phyloP scores from a whole-genome alignment of 768 basidiomycete species.

The Paxillus rubicundulus region DNA sequence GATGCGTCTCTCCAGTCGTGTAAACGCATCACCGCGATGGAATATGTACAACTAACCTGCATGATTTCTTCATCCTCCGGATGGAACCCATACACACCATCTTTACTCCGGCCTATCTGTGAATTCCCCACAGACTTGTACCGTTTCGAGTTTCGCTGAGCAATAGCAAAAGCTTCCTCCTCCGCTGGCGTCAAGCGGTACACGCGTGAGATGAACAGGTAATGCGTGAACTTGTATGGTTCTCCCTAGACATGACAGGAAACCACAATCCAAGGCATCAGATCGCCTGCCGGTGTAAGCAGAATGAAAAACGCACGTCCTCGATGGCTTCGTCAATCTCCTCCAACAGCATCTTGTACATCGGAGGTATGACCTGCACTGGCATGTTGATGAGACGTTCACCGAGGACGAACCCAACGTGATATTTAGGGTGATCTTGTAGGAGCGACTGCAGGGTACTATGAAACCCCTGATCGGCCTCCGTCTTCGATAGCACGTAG shows the following conservation, averaged over 20 bases:
- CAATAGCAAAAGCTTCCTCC: conserved; percentile 48
- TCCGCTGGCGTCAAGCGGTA: conserved; percentile 75
- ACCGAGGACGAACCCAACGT: conserved; percentile 82
- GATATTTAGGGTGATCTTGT: conserved; percentile 30
- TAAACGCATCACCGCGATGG: background rate
- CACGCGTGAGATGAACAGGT: conserved; percentile 72
- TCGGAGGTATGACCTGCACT: conserved; percentile 85
- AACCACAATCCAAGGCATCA: conserved; percentile 11
- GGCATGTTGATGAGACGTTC: conserved; percentile 96
- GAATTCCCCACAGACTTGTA: conserved; percentile 25
- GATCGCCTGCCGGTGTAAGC: background rate
- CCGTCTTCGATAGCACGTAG: conserved; percentile 66
- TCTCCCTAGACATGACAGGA: conserved; percentile 39
- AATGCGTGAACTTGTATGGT: conserved; percentile 71
- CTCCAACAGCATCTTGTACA: conserved; percentile 85
- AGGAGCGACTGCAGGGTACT: conserved; percentile 47
- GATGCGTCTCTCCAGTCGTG: background rate
- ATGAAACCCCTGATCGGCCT: conserved; percentile 48
- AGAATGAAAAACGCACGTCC: conserved; percentile 46
- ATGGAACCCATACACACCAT: conserved; percentile 74
- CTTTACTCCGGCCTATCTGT: conserved; percentile 28
- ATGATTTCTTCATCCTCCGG: conserved; percentile 79
- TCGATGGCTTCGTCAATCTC: conserved; percentile 75
- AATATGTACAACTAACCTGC: conserved; percentile 40
- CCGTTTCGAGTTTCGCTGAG: conserved; percentile 39